A percentile compares a stretch with the other conserved stretches of the same genome.
Conservation (phyloP, 2,329 filamentous ascomycete species). For the Bipolaris sorokiniana region DNA sequence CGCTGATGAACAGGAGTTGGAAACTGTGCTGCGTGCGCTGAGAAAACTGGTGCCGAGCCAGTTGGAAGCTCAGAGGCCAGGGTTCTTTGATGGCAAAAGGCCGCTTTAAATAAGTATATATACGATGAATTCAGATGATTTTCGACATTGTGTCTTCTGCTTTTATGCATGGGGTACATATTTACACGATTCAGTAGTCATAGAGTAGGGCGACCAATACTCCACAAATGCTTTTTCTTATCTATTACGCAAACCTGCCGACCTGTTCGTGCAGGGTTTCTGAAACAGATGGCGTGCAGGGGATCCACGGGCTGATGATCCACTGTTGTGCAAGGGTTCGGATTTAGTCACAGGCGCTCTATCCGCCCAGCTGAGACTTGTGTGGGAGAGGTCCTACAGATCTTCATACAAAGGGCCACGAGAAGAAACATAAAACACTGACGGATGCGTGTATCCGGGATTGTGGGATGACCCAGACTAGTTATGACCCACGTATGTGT, state of each 20-base stretch:
- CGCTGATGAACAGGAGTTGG: conserved; percentile 39
- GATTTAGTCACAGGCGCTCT: not conserved
- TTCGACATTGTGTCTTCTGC: too few relatives aligned
- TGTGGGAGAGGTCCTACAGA: not conserved
- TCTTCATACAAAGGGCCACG: too few relatives aligned
- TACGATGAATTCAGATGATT: not conserved
- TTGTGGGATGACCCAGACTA: too few relatives aligned
- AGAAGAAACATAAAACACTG: not conserved
- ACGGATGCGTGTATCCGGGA: too few relatives aligned
- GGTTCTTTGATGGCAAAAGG: conserved; percentile 9
- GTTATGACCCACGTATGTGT: too few relatives aligned
- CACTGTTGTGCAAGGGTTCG: not conserved
- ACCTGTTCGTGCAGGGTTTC: not conserved
- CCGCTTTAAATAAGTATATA: not conserved
- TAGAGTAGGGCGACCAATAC: too few relatives aligned
- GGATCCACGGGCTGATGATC: not conserved
- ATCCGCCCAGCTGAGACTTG: not conserved
- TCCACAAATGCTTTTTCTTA: not conserved
- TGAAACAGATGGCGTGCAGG: not conserved
- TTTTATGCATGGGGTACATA: too few relatives aligned
- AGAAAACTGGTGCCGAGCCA: conserved; percentile 30
- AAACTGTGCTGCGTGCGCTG: conserved; percentile 34
- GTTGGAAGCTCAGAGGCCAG: not conserved
- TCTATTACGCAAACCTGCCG: not conserved
- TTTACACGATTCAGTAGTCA: too few relatives aligned